A percentile compares a stretch with the other conserved stretches of the same genome.
phyloP scores from a whole-genome alignment of 163 green algal genomes.

The Prototheca stagnorum region DNA sequence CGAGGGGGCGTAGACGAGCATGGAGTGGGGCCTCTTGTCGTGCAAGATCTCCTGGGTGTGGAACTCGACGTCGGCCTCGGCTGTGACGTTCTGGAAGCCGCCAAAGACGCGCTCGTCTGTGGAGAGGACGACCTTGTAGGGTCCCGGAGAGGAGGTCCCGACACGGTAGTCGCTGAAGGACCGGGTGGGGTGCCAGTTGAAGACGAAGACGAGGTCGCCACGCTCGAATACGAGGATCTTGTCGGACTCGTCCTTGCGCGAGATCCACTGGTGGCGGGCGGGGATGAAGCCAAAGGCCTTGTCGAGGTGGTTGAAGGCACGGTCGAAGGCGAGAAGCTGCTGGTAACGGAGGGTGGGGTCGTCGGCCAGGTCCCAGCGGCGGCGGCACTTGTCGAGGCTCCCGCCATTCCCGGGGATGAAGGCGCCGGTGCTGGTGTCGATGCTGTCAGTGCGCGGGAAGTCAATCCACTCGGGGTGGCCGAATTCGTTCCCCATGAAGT shows the following conservation, averaged over 20 bases:
- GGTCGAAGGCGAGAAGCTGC: slow-evolving; percentile 66
- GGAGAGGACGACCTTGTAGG: slow-evolving; percentile 76
- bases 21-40: slow-evolving; percentile 71
- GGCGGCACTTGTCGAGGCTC: slow-evolving; percentile 79
- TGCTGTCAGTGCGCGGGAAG: slow-evolving; percentile 24
- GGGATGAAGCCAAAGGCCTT: slow-evolving; percentile 76
- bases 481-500: slow-evolving; percentile 99
- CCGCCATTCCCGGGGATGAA: slow-evolving; percentile 75
- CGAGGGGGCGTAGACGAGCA: slow-evolving; percentile 70
- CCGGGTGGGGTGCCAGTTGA: slow-evolving; percentile 93
- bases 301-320: slow-evolving; percentile 77
- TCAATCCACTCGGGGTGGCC: slow-evolving; percentile 87
- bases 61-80: slow-evolving; percentile 41
- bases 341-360: slow-evolving; percentile 66
- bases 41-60: slow-evolving; percentile 24
- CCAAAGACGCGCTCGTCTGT: slow-evolving; percentile 85
- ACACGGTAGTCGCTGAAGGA: slow-evolving; percentile 86
- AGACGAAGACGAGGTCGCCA: slow-evolving; percentile 89
- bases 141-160: slow-evolving; percentile 40
- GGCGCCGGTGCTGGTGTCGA: slow-evolving; percentile 64
- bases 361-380: slow-evolving; percentile 80
- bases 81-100: slow-evolving; percentile 76
- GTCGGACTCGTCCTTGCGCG: slow-evolving; percentile 59
- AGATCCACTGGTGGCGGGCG: slow-evolving; percentile 64
- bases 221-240: slow-evolving; percentile 74